A percentile compares a stretch with the other conserved stretches of the same genome.
Evolutionary conservation across 495 filamentous ascomycete genomes (phyloP).

Genomic region (Cercophora newfieldiana): DNA sequence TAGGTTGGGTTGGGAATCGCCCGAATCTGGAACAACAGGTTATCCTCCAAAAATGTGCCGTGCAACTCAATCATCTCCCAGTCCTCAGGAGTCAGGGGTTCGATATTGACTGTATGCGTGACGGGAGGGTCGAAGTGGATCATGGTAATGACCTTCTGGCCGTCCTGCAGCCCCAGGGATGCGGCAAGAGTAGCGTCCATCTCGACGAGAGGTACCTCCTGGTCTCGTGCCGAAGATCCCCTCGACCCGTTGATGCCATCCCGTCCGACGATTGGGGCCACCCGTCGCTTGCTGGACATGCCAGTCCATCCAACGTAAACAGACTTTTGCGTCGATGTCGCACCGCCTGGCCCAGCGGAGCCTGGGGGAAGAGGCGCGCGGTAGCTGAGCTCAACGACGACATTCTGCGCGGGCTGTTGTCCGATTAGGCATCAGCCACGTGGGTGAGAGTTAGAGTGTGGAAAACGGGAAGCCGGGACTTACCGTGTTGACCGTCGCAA

Average conservation of each 20-base stretch:
- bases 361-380: constrained; percentile 44
- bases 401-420: constrained; percentile 81
- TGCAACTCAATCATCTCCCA: constrained; percentile 99
- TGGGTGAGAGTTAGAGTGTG: neutral
- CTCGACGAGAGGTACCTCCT: constrained; percentile 76
- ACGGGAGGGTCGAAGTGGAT: constrained; percentile 88
- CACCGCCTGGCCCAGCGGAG: constrained; percentile 36
- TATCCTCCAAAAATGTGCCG: constrained; percentile 90
- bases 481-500: constrained; percentile 87
- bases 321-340: constrained; percentile 56
- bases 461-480: constrained; percentile 29
- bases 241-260: constrained; percentile 65
- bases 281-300: constrained; percentile 85
- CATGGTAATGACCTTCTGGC: constrained; percentile 70
- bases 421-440: neutral
- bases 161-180: constrained; percentile 76
- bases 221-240: constrained; percentile 58
- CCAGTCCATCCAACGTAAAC: constrained; percentile 94
- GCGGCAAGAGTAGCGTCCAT: constrained; percentile 87
- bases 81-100: constrained; percentile 89
- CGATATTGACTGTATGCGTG: constrained; percentile 91
- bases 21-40: constrained; percentile 89
- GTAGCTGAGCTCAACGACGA: constrained; percentile 84
- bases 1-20: constrained; percentile 84
- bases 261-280: constrained; percentile 68